Percentiles rank a stretch among this genome's conserved stretches.
phyloP scores from a whole-genome alignment of 2,329 filamentous ascomycete species.

The Chaetoscypha palmicola region DNA sequence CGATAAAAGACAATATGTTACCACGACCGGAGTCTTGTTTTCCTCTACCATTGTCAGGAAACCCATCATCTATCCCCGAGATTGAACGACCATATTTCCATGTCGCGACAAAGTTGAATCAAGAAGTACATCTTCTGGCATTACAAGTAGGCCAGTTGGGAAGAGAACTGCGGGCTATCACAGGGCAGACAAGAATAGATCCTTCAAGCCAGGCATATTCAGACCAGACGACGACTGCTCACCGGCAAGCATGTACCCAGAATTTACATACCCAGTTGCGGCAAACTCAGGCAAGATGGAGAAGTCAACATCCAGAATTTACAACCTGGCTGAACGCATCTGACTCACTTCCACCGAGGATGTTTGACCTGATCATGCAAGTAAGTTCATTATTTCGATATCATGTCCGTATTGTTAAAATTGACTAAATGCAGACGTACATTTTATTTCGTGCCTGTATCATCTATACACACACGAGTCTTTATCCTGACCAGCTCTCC shows the following conservation, averaged over 20 bases:
- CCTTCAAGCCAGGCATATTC: neutral
- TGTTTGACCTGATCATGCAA: constrained; percentile 34
- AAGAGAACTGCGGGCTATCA: constrained; percentile 18
- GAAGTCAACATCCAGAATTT: constrained; percentile 8
- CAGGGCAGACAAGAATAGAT: neutral
- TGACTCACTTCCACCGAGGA: constrained; percentile 10
- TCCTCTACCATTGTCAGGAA: constrained; percentile 11
- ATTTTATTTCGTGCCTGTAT: constrained; percentile 43
- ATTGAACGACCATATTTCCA: constrained; percentile 32
- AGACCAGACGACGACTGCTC: too few species aligned
- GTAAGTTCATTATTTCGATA: too few species aligned
- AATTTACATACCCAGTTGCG: constrained; percentile 32
- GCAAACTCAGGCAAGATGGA: constrained; percentile 23
- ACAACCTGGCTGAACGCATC: constrained; percentile 3
- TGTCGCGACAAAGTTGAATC: constrained; percentile 16
- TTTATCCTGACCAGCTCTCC: constrained; percentile 42
- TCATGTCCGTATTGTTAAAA: too few species aligned
- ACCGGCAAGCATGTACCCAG: constrained; percentile 30
- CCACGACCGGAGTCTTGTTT: constrained; percentile 31
- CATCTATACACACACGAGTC: constrained; percentile 46
- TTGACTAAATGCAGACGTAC: constrained; percentile 30
- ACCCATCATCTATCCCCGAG: constrained; percentile 28
- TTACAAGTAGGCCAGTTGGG: constrained; percentile 17
- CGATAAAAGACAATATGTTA: constrained; percentile 41
- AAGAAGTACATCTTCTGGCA: constrained; percentile 22